These are phyloP conservation scores for Darksidea phi DNA, from an alignment of 495 filamentous ascomycete species.

Conservation along the genomic window DNA sequence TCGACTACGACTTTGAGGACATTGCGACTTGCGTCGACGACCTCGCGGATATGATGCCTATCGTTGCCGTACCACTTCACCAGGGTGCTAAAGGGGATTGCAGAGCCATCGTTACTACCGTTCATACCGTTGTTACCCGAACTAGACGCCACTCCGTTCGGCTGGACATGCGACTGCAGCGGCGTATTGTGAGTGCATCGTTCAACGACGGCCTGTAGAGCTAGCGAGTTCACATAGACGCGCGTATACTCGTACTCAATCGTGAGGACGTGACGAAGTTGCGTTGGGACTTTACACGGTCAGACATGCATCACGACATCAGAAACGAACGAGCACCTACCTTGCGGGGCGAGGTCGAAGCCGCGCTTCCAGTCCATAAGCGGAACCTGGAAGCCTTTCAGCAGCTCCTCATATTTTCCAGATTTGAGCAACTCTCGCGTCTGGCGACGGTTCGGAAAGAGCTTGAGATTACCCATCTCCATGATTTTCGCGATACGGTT, in stretches of 20 bases:
- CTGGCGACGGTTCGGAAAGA: conserved; percentile 80
- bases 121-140: conserved; percentile 40
- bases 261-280: conserved; percentile 77
- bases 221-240: conserved; percentile 87
- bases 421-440: conserved; percentile 83
- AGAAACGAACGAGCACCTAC: conserved; percentile 45
- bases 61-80: conserved; percentile 61
- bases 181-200: conserved; percentile 70
- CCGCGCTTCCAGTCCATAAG: conserved; percentile 71
- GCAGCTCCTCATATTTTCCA: conserved; percentile 72
- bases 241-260: conserved; percentile 58
- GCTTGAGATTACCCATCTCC: conserved; percentile 75
- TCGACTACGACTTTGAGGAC: conserved; percentile 81
- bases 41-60: conserved; percentile 80
- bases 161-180: conserved; percentile 27
- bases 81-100: conserved; percentile 53
- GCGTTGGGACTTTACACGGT: conserved; percentile 58
- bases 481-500: conserved; percentile 85
- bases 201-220: conserved; percentile 91
- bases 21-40: conserved; percentile 81
- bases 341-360: conserved; percentile 57
- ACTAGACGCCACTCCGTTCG: conserved; percentile 20
- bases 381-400: conserved; percentile 78
- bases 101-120: background rate
- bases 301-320: conserved; percentile 39